Conservation (phyloP, 306 rosid species). For the Pyrus pyrifolia region DNA sequence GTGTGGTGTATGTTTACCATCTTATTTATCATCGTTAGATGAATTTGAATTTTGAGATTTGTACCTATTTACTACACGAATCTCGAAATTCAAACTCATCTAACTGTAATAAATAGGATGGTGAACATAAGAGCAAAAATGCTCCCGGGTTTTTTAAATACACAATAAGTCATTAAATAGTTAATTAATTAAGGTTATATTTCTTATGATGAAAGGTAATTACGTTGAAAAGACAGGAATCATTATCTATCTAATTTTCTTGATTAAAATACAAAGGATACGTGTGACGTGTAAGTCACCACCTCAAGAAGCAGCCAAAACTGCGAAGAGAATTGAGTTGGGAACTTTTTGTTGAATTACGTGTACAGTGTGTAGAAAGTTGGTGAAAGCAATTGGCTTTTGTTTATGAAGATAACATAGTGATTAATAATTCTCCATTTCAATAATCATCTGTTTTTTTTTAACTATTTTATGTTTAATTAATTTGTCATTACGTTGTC, state of each 20-base stretch:
- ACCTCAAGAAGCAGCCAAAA: conserved; percentile 31
- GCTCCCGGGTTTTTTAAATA: too few species aligned
- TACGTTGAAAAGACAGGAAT: conserved; percentile 33
- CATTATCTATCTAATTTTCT: conserved; percentile 8
- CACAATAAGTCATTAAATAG: not conserved
- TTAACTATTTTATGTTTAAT: not conserved
- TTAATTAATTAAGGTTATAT: not conserved
- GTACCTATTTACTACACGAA: too few species aligned
- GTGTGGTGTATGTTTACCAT: too few species aligned
- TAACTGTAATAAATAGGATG: too few species aligned
- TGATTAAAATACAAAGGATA: conserved; percentile 2
- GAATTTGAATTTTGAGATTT: too few species aligned
- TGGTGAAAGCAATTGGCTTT: conserved; percentile 23
- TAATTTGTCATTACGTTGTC: not conserved
- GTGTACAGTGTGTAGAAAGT: not conserved
- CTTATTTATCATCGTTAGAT: too few species aligned
- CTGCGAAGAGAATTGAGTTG: conserved; percentile 9
- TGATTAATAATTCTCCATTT: not conserved
- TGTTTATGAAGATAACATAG: conserved; percentile 15
- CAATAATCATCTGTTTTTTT: not conserved
- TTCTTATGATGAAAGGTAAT: conserved; percentile 29
- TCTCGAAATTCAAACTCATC: too few species aligned
- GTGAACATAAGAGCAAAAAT: too few species aligned
- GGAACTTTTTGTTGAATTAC: conserved; percentile 19
- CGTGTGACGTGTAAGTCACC: not conserved